Percentiles rank a stretch among this genome's conserved stretches.
phyloP scores from a whole-genome alignment of 176 grass and related monocot genomes.

The Ampelocalamus luodianensis region DNA sequence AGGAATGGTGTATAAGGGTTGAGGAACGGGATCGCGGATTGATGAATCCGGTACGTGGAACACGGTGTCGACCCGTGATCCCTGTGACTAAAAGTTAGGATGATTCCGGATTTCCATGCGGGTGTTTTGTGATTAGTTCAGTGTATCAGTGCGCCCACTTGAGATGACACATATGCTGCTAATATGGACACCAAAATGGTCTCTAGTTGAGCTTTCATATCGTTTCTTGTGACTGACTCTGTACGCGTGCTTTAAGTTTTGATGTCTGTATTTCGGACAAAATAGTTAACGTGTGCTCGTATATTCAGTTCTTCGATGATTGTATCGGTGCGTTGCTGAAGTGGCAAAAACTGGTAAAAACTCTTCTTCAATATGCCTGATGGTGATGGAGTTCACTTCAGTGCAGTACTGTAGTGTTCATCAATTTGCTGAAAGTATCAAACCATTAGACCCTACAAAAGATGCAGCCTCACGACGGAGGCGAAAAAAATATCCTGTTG shows the following conservation, averaged over 20 bases:
- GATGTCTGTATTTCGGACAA: background rate
- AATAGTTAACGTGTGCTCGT: background rate
- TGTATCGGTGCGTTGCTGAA: background rate
- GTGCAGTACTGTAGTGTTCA: background rate
- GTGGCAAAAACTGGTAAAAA: background rate
- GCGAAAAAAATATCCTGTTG: background rate
- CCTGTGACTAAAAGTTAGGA: background rate
- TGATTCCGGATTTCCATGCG: conserved; percentile 1
- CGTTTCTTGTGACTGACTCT: conserved; percentile 7
- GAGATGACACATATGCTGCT: background rate
- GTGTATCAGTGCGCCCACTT: background rate
- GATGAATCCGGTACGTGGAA: too few relatives aligned
- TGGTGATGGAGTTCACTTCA: background rate
- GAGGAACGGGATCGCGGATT: too few relatives aligned
- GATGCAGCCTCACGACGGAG: background rate
- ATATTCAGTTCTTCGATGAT: background rate
- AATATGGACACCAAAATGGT: conserved; percentile 19
- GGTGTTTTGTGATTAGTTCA: background rate
- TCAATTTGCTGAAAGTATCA: background rate
- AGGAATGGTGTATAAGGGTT: too few relatives aligned
- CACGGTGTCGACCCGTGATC: too few relatives aligned
- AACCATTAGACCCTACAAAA: background rate
- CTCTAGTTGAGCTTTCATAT: conserved; percentile 32
- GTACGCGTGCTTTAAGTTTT: background rate
- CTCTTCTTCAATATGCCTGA: background rate